Percentiles rank a stretch among this genome's conserved stretches.
These are phyloP conservation scores for Candida xyloterini DNA, from an alignment of 805 yeast species.

Conservation along the genomic window DNA sequence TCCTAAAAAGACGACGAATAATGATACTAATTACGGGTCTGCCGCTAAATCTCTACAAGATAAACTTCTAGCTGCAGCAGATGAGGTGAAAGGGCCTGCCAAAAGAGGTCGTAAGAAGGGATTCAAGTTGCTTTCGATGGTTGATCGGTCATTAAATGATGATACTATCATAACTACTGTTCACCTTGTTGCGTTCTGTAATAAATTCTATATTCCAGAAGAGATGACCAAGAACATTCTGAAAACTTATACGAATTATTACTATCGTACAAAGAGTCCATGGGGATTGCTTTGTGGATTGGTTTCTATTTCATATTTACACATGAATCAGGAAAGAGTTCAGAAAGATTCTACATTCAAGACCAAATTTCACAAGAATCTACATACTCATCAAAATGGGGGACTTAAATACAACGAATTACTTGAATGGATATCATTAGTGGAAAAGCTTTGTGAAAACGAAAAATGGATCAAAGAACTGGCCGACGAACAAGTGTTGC, in stretches of 20 bases:
- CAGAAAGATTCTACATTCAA: slow-evolving; percentile 47
- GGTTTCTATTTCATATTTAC: slow-evolving; percentile 53
- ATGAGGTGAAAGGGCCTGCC: slow-evolving; percentile 8
- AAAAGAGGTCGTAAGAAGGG: slow-evolving; percentile 20
- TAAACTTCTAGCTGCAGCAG: slow-evolving; percentile 18
- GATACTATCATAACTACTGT: slow-evolving; percentile 31
- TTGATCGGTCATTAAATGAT: slow-evolving; percentile 9
- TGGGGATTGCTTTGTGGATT: slow-evolving; percentile 73
- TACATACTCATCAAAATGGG: slow-evolving; percentile 54
- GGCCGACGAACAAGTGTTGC: slow-evolving; percentile 24
- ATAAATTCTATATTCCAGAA: slow-evolving; percentile 60
- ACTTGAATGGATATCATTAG: slow-evolving; percentile 49
- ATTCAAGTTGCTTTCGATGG: slow-evolving; percentile 15
- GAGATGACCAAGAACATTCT: slow-evolving; percentile 48
- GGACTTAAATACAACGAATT: slow-evolving; percentile 48
- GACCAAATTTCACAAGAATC: slow-evolving; percentile 44
- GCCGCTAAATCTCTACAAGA: slow-evolving; percentile 16
- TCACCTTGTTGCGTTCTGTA: slow-evolving; percentile 50
- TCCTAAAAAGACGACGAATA: slow-evolving; percentile 7
- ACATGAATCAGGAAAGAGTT: slow-evolving; percentile 49
- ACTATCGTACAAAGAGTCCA: slow-evolving; percentile 54
- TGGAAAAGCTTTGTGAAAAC: slow-evolving; percentile 50
- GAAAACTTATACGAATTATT: slow-evolving; percentile 47
- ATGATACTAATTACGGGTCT: slow-evolving; percentile 2
- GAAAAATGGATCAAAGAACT: slow-evolving; percentile 63